A percentile compares a stretch with the other conserved stretches of the same genome.
Conservation (phyloP, 352 stramenopile genomes). For the Hyaloperonospora brassicae region DNA sequence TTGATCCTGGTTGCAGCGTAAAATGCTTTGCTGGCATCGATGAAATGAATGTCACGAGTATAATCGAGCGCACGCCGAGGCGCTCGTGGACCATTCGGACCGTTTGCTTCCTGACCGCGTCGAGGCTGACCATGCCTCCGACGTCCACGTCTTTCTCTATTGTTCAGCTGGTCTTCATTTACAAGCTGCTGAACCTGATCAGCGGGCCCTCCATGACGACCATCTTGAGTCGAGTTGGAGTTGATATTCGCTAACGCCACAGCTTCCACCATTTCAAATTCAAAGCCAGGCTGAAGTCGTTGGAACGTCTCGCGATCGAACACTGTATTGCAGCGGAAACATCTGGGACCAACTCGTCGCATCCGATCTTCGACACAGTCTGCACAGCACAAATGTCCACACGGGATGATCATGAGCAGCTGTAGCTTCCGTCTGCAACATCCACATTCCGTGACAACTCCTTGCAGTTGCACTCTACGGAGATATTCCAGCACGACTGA, state of each 20-base stretch:
- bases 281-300: constrained; percentile 75
- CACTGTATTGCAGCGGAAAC: constrained; percentile 37
- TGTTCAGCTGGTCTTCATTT: constrained; percentile 17
- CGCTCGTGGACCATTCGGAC: constrained; percentile 16
- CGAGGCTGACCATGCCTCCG: constrained; percentile 12
- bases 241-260: constrained; percentile 9
- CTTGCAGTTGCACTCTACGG: constrained; percentile 35
- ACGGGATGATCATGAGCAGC: constrained; percentile 88
- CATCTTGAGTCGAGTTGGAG: constrained; percentile 19
- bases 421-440: constrained; percentile 80
- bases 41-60: constrained; percentile 33
- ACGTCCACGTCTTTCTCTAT: constrained; percentile 10
- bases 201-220: constrained; percentile 12
- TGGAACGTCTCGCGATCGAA: constrained; percentile 89
- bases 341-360: constrained; percentile 38
- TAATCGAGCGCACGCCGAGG: constrained; percentile 28
- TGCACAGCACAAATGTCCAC: constrained; percentile 87
- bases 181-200: constrained; percentile 27
- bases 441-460: constrained; percentile 56
- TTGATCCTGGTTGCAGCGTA: constrained; percentile 62
- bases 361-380: constrained; percentile 86
- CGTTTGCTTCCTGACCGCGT: constrained; percentile 16
- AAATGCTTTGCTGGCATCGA: constrained; percentile 66
- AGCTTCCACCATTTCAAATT: constrained; percentile 43
- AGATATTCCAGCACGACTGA: constrained; percentile 43